These are phyloP conservation scores for Mycena polygramma DNA, from an alignment of 768 basidiomycete species.

Conservation along the genomic window DNA sequence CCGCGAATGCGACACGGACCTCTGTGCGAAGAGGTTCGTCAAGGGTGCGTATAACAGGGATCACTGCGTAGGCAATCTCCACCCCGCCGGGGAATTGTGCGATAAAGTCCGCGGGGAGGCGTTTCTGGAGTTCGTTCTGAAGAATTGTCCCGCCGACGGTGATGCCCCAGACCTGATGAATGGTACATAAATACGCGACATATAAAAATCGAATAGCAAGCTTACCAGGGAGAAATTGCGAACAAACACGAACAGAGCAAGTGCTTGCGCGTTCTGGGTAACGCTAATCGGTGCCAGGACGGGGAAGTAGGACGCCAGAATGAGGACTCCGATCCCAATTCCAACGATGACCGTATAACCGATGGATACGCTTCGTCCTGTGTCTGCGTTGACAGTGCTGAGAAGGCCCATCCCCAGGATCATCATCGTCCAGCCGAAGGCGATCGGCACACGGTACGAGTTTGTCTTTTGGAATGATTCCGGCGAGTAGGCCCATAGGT, in stretches of 20 bases:
- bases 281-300: conserved; percentile 61
- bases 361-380: conserved; percentile 17
- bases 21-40: conserved; percentile 41
- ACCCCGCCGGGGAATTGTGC: conserved; percentile 23
- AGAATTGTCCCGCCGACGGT: conserved; percentile 64
- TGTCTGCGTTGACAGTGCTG: conserved; percentile 13
- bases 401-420: conserved; percentile 22
- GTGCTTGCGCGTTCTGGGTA: conserved; percentile 55
- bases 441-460: conserved; percentile 10
- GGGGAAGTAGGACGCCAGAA: conserved; percentile 52
- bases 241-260: conserved; percentile 57
- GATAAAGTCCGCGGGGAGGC: conserved; percentile 26
- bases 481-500: conserved; percentile 1
- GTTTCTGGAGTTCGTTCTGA: conserved; percentile 58
- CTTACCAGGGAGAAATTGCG: conserved; percentile 32
- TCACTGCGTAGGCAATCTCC: conserved; percentile 27
- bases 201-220: background rate
- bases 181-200: no score
- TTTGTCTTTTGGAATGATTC: background rate
- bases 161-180: conserved; percentile 61
- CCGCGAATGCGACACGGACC: conserved; percentile 59
- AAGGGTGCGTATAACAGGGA: conserved; percentile 37
- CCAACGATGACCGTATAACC: conserved; percentile 41
- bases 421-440: conserved; percentile 7
- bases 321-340: conserved; percentile 41